A percentile compares a stretch with the other conserved stretches of the same genome.
These are phyloP conservation scores for Metschnikowia corniflorae DNA, from an alignment of 805 yeast genomes.

Conservation along the genomic window DNA sequence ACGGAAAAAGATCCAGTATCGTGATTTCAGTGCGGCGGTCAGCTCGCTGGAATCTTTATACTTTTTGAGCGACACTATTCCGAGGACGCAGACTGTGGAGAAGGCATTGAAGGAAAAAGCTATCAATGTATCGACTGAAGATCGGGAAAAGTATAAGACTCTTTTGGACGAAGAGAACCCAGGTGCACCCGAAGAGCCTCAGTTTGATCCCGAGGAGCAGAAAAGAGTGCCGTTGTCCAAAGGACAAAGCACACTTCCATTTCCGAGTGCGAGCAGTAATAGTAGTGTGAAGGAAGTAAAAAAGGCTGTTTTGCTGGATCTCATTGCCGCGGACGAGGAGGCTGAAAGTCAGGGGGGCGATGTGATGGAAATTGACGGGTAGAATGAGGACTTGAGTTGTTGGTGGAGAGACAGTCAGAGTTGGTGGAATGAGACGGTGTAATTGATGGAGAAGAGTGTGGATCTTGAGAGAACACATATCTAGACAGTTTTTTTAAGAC, in stretches of 20 bases:
- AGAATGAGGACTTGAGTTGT: too few species aligned
- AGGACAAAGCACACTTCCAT: constrained; percentile 40
- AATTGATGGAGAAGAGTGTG: too few species aligned
- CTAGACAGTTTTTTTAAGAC: too few species aligned
- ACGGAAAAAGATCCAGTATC: constrained; percentile 65
- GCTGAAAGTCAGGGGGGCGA: constrained; percentile 5
- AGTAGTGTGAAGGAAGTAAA: constrained; percentile 17
- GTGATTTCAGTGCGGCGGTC: constrained; percentile 67
- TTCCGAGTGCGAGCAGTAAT: constrained; percentile 13
- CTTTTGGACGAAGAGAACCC: constrained; percentile 6
- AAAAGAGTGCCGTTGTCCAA: neutral
- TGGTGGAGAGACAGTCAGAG: too few species aligned
- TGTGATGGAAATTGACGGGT: constrained; percentile 11
- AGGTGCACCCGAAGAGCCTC: constrained; percentile 5
- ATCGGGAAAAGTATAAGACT: constrained; percentile 7
- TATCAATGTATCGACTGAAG: constrained; percentile 23
- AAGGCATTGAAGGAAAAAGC: constrained; percentile 44
- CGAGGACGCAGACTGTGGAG: constrained; percentile 52
- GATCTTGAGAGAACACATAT: too few species aligned
- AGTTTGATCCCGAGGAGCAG: constrained; percentile 1
- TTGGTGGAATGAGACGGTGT: too few species aligned
- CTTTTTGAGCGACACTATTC: constrained; percentile 66
- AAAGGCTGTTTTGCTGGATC: constrained; percentile 34
- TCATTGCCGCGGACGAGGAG: constrained; percentile 24
- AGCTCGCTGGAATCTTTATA: constrained; percentile 53